Conservation (phyloP, 208 protist species). For the Angomonas ambiguus region DNA sequence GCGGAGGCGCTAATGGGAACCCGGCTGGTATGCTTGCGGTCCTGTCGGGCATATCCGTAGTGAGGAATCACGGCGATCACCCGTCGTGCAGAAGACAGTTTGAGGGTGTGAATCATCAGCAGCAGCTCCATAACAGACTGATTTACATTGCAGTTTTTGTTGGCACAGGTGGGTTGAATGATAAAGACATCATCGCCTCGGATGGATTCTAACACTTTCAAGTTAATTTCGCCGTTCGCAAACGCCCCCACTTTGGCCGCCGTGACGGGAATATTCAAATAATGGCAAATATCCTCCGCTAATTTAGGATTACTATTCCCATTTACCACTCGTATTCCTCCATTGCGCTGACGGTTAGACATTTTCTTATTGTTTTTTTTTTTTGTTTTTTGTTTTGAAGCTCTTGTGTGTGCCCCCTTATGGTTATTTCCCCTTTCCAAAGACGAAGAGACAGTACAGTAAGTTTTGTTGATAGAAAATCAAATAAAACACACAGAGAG, state of each 20-base stretch:
- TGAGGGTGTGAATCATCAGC: constrained; percentile 90
- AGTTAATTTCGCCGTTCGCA: constrained; percentile 86
- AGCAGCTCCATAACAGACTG: constrained; percentile 94
- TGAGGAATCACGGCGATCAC: constrained; percentile 94
- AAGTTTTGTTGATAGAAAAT: constrained; percentile 9
- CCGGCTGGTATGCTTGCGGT: constrained; percentile 88
- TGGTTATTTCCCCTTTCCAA: too few relatives aligned
- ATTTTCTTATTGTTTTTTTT: constrained; percentile 13
- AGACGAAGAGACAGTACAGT: too few relatives aligned
- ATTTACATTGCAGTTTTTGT: constrained; percentile 90
- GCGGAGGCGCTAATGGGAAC: constrained; percentile 92
- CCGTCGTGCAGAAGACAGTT: constrained; percentile 77
- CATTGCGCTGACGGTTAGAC: constrained; percentile 35
- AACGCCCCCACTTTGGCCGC: constrained; percentile 70
- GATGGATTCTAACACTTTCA: constrained; percentile 92
- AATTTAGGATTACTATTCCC: constrained; percentile 87
- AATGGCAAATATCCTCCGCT: constrained; percentile 69
- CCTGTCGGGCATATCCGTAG: constrained; percentile 93
- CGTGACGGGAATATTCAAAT: constrained; percentile 69
- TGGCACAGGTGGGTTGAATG: constrained; percentile 93
- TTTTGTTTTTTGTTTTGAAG: too few relatives aligned
- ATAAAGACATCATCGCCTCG: constrained; percentile 95
- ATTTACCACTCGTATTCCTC: constrained; percentile 74
- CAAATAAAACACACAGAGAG: constrained; percentile 8
- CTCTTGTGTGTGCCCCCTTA: too few relatives aligned